A percentile compares a stretch with the other conserved stretches of the same genome.
phyloP scores from a whole-genome alignment of 495 filamentous ascomycete species.

The Massariosphaeria phaeospora region DNA sequence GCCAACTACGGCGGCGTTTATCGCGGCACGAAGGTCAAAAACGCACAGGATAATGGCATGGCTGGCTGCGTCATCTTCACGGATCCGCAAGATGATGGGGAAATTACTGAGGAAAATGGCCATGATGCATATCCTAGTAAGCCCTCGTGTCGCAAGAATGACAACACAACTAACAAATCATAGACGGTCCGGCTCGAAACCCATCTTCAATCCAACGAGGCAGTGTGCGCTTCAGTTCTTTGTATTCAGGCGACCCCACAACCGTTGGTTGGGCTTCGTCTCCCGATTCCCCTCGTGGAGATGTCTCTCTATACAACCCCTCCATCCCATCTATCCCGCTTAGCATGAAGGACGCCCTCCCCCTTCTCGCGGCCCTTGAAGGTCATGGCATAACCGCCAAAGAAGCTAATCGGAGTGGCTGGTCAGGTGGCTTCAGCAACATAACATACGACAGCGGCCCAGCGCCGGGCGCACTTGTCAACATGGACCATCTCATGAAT shows the following conservation, averaged over 20 bases:
- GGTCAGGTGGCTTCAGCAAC: conserved; percentile 33
- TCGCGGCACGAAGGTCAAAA: conserved; percentile 37
- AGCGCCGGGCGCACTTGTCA: conserved; percentile 25
- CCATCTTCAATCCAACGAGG: conserved; percentile 36
- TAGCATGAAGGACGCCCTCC: conserved; percentile 33
- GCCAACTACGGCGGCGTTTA: conserved; percentile 36
- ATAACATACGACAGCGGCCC: conserved; percentile 36
- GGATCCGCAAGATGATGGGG: conserved; percentile 35
- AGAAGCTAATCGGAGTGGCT: conserved; percentile 34
- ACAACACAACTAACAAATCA: neutral
- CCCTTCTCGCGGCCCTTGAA: conserved; percentile 34
- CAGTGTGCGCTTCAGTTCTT: conserved; percentile 33
- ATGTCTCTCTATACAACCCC: conserved; percentile 26
- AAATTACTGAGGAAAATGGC: conserved; percentile 36
- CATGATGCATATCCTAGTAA: conserved; percentile 34
- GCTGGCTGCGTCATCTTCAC: conserved; percentile 36
- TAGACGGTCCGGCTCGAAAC: conserved; percentile 36
- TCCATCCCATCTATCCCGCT: conserved; percentile 38
- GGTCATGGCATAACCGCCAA: conserved; percentile 33
- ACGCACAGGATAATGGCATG: conserved; percentile 37
- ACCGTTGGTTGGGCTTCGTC: conserved; percentile 38
- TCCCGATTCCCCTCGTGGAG: conserved; percentile 21
- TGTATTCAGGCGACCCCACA: conserved; percentile 38
- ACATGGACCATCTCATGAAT: conserved; percentile 32
- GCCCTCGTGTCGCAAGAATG: neutral